Conservation (phyloP, 805 yeast species). For the Lachancea sp. region DNA sequence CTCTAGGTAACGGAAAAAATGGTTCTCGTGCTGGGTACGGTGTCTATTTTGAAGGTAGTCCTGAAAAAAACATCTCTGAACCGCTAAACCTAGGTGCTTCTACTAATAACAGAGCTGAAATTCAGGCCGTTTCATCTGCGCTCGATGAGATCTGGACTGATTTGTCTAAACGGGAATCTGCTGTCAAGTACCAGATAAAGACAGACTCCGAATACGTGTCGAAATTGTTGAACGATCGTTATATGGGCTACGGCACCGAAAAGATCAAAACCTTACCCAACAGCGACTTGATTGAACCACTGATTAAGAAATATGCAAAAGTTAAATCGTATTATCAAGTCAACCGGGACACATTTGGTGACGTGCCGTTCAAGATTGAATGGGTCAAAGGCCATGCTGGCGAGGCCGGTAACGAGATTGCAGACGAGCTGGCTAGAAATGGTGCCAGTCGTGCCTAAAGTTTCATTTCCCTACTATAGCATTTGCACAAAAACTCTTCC, state of each 20-base stretch:
- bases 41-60: conserved; percentile 58
- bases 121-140: conserved; percentile 59
- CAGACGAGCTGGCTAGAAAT: conserved; percentile 66
- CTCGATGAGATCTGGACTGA: conserved; percentile 36
- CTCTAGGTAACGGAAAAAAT: conserved; percentile 49
- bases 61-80: conserved; percentile 44
- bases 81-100: conserved; percentile 45
- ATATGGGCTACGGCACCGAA: conserved; percentile 46
- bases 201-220: conserved; percentile 71
- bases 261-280: conserved; percentile 29
- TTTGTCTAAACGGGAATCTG: conserved; percentile 15
- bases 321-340: conserved; percentile 36
- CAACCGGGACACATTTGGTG: conserved; percentile 24
- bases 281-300: conserved; percentile 27
- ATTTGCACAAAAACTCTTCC: no score
- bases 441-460: conserved; percentile 41
- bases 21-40: conserved; percentile 56
- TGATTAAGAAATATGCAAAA: conserved; percentile 37
- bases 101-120: conserved; percentile 80
- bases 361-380: conserved; percentile 38
- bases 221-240: conserved; percentile 53
- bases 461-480: no score
- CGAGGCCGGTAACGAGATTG: conserved; percentile 63
- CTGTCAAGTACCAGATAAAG: conserved; percentile 37
- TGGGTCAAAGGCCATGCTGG: conserved; percentile 76